Evolutionary conservation across 2,329 filamentous ascomycete species (phyloP).

Genomic region (Harringtonia lauricola): DNA sequence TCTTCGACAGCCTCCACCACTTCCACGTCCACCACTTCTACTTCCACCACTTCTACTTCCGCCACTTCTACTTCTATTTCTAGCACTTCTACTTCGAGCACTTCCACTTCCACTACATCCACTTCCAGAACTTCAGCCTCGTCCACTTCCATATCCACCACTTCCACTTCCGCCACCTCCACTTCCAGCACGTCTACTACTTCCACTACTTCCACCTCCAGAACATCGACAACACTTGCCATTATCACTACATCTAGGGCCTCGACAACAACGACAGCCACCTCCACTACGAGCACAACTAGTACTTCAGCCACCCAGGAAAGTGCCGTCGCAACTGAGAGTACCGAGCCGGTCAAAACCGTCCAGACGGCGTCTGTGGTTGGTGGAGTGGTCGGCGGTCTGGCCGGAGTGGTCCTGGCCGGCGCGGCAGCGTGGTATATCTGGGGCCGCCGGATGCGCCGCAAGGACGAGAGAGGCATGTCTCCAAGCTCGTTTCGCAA

Average conservation of each 20-base stretch:
- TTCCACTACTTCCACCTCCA: slow-evolving; percentile 13
- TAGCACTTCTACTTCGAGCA: too few relatives aligned
- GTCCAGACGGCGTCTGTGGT: slow-evolving; percentile 24
- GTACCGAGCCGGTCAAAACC: slow-evolving; percentile 25
- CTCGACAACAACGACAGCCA: slow-evolving; percentile 12
- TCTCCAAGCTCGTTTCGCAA: slow-evolving; percentile 5
- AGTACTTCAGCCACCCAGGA: slow-evolving; percentile 6
- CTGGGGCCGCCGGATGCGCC: slow-evolving; percentile 20
- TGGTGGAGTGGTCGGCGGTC: slow-evolving; percentile 34
- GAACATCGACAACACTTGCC: slow-evolving; percentile 11
- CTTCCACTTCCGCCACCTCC: background rate
- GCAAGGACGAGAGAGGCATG: slow-evolving; percentile 15
- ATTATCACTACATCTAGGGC: slow-evolving; percentile 10
- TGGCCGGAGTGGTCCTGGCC: slow-evolving; percentile 28
- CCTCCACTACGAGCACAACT: slow-evolving; percentile 14
- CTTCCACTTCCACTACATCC: background rate
- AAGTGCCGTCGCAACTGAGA: slow-evolving; percentile 5
- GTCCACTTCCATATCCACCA: background rate
- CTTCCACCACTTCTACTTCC: background rate
- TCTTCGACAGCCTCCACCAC: background rate
- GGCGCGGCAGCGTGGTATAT: slow-evolving; percentile 28
- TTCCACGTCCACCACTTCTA: background rate
- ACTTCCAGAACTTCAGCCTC: background rate
- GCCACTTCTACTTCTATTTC: background rate
- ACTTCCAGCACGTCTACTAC: slow-evolving; percentile 10